phyloP scores from a whole-genome alignment of 169 alveolate species.

The Eimeria praecox region DNA sequence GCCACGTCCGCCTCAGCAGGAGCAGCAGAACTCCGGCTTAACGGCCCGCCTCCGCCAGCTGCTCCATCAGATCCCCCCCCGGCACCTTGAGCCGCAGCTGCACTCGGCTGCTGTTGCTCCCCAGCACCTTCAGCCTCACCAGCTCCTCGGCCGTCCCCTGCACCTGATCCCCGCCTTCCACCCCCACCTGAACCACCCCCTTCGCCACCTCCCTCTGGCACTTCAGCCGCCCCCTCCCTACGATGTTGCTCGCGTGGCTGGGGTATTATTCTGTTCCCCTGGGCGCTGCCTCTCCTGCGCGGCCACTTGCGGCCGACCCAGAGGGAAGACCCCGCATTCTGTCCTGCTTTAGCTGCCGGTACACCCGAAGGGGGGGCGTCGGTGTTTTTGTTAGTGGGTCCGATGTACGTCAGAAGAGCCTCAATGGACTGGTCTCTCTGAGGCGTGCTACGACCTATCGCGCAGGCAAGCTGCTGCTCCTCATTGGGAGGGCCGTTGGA shows the following conservation, averaged over 20 bases:
- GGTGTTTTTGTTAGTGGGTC: background rate
- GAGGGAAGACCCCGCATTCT: background rate
- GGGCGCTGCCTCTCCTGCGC: constrained; percentile 37
- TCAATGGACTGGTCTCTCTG: background rate
- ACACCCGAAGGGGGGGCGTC: background rate
- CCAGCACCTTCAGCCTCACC: background rate
- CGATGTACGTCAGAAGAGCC: background rate
- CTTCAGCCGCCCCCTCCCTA: background rate
- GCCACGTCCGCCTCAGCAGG: constrained; percentile 46
- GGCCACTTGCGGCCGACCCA: constrained; percentile 1
- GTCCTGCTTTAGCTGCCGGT: background rate
- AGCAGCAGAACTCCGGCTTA: background rate
- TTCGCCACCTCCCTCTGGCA: background rate
- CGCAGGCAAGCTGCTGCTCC: constrained; percentile 26
- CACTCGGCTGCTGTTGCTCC: background rate
- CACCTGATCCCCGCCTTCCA: too few relatives aligned
- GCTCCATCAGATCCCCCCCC: background rate
- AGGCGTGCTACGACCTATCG: background rate
- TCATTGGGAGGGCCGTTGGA: background rate
- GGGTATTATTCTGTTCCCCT: background rate
- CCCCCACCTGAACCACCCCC: background rate
- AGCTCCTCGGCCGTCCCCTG: background rate
- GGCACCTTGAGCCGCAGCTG: background rate
- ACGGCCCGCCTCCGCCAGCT: background rate
- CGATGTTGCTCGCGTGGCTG: background rate